phyloP scores from a whole-genome alignment of 352 stramenopile genomes.

The Globisporangium cederbergense region DNA sequence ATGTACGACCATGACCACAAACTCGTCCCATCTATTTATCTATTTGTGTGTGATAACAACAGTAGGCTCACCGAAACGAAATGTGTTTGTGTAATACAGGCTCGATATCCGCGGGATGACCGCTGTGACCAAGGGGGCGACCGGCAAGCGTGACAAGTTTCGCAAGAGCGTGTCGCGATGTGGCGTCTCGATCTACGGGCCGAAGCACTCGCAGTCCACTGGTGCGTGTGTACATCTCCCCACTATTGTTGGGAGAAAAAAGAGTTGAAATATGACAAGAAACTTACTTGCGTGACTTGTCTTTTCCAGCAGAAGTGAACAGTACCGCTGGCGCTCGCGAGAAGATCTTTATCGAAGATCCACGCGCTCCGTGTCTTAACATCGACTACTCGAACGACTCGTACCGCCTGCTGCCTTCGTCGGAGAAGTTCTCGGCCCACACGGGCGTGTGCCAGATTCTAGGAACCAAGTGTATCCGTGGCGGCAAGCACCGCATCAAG shows the following conservation, averaged over 20 bases:
- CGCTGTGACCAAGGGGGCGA: constrained; percentile 78
- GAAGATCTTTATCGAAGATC: constrained; percentile 88
- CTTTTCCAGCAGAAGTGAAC: constrained; percentile 24
- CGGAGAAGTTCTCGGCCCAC: constrained; percentile 84
- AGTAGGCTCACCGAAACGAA: background rate
- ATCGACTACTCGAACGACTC: constrained; percentile 87
- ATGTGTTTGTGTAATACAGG: constrained; percentile 28
- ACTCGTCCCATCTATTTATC: background rate
- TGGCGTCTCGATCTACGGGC: constrained; percentile 84
- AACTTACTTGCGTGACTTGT: background rate
- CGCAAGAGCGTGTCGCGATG: constrained; percentile 84
- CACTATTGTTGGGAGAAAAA: too few species aligned
- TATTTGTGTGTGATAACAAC: background rate
- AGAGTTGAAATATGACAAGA: background rate
- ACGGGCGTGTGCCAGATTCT: constrained; percentile 87
- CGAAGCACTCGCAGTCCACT: constrained; percentile 68
- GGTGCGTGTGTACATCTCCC: constrained; percentile 15
- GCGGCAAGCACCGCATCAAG: constrained; percentile 74
- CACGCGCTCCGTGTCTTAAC: constrained; percentile 74
- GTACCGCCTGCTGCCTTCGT: constrained; percentile 80
- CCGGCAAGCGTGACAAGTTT: constrained; percentile 86
- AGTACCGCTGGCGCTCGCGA: constrained; percentile 37
- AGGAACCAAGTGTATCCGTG: constrained; percentile 82
- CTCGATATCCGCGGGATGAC: constrained; percentile 87
- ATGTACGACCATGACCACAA: constrained; percentile 37